These are phyloP conservation scores for Tuctoria greenei DNA, from an alignment of 176 grass and related monocot genomes.

Conservation along the genomic window DNA sequence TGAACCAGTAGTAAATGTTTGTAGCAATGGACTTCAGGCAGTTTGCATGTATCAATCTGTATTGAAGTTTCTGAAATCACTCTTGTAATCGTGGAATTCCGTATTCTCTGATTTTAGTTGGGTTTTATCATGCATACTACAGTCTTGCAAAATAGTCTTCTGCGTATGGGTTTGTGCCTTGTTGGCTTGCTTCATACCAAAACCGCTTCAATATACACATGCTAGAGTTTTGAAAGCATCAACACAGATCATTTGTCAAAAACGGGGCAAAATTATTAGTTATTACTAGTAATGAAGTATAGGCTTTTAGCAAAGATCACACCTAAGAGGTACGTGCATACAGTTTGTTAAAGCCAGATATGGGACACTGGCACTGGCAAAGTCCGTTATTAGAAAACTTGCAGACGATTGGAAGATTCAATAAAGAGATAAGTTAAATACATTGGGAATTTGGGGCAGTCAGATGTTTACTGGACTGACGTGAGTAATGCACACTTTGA, in stretches of 20 bases:
- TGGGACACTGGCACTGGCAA: not conserved
- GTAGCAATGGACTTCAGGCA: slow-evolving; percentile 32
- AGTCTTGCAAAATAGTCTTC: not conserved
- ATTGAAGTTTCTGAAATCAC: slow-evolving; percentile 1
- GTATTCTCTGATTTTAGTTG: not conserved
- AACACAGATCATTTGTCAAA: not conserved
- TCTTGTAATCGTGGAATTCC: slow-evolving; percentile 21
- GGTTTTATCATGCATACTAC: not conserved
- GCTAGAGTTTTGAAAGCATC: not conserved
- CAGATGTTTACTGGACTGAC: not conserved
- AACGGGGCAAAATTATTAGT: not conserved
- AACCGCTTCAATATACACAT: not conserved
- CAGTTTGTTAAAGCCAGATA: not conserved
- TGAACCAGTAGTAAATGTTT: slow-evolving; percentile 23
- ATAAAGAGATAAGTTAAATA: not conserved
- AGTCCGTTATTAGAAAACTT: not conserved
- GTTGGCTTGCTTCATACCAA: not conserved
- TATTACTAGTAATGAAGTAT: not conserved
- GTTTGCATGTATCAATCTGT: slow-evolving; percentile 10
- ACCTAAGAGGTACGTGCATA: too few relatives aligned
- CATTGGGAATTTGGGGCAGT: not conserved
- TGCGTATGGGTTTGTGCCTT: not conserved
- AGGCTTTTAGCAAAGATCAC: not conserved
- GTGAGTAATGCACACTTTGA: slow-evolving; percentile 1
- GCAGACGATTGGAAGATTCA: not conserved